A percentile compares a stretch with the other conserved stretches of the same genome.
Evolutionary conservation across 2,329 filamentous ascomycete species (phyloP).

Genomic region (Magnaporthales sp.): DNA sequence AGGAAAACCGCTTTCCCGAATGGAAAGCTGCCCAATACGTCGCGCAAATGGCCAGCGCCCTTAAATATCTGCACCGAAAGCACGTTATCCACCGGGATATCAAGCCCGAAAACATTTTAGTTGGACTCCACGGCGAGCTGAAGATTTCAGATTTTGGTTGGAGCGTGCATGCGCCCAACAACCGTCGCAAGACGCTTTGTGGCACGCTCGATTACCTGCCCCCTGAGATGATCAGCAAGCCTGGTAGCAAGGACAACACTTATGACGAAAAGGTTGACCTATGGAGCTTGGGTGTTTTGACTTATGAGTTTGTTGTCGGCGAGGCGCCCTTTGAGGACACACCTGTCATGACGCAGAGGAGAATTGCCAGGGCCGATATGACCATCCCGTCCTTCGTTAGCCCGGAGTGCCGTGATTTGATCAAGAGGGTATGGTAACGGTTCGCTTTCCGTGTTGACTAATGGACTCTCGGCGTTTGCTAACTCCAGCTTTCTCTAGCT

Average conservation of each 20-base stretch:
- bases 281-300: slow-evolving; percentile 91
- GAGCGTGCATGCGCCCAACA: slow-evolving; percentile 96
- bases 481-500: slow-evolving; percentile 40
- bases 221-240: slow-evolving; percentile 84
- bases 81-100: slow-evolving; percentile 97
- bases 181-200: slow-evolving; percentile 88
- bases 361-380: slow-evolving; percentile 88
- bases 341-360: slow-evolving; percentile 84
- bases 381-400: slow-evolving; percentile 85
- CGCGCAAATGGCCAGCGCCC: slow-evolving; percentile 81
- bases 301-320: slow-evolving; percentile 92
- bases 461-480: slow-evolving; percentile 6
- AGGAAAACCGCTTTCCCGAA: slow-evolving; percentile 72
- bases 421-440: slow-evolving; percentile 59
- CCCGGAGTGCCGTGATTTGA: slow-evolving; percentile 81
- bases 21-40: slow-evolving; percentile 83
- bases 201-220: slow-evolving; percentile 96
- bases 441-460: neutral
- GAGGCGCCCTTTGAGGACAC: slow-evolving; percentile 97
- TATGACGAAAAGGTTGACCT: slow-evolving; percentile 95
- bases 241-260: slow-evolving; percentile 71
- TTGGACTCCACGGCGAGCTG: slow-evolving; percentile 94
- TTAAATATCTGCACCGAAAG: slow-evolving; percentile 90
- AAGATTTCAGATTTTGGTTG: slow-evolving; percentile 98
- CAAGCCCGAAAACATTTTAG: slow-evolving; percentile 94